Conservation (phyloP, 2,329 filamentous ascomycete genomes). For the Penicillium oxalicum region DNA sequence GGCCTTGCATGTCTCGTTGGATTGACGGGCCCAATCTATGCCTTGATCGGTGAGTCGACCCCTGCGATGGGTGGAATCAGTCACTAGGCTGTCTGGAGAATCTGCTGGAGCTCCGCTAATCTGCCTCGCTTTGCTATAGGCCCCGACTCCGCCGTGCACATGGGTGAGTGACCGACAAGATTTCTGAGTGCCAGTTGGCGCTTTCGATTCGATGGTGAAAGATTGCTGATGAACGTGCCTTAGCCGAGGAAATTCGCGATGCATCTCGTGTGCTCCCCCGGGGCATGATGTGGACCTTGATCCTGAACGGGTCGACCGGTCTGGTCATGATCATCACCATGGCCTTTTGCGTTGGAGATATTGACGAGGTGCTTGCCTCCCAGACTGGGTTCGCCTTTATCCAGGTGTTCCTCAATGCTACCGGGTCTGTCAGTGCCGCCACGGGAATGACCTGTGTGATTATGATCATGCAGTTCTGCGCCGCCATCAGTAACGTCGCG, state of each 20-base stretch:
- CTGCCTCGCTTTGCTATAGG: slow-evolving; percentile 19
- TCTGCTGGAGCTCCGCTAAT: not conserved
- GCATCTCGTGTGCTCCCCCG: slow-evolving; percentile 47
- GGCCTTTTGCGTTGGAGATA: slow-evolving; percentile 50
- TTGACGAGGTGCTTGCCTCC: slow-evolving; percentile 40
- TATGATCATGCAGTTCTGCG: slow-evolving; percentile 45
- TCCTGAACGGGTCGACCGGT: slow-evolving; percentile 49
- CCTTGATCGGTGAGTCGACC: not conserved
- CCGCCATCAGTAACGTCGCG: slow-evolving; percentile 50
- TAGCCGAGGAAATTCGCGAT: slow-evolving; percentile 41
- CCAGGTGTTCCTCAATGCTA: slow-evolving; percentile 51
- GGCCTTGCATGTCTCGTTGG: slow-evolving; percentile 39
- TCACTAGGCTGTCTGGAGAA: no score
- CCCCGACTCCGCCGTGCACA: slow-evolving; percentile 42
- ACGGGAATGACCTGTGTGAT: slow-evolving; percentile 48
- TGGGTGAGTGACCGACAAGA: slow-evolving; percentile 31
- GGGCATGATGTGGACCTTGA: slow-evolving; percentile 46
- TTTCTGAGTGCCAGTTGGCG: no score
- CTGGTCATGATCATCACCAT: slow-evolving; percentile 54
- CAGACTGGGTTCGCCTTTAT: slow-evolving; percentile 54
- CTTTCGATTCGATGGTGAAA: no score
- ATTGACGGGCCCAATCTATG: slow-evolving; percentile 32
- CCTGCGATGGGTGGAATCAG: no score
- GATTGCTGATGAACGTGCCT: no score
- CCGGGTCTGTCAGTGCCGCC: slow-evolving; percentile 44